Evolutionary conservation across 164 flowering plant genomes (phyloP).

Genomic region (Malania oleifera): DNA sequence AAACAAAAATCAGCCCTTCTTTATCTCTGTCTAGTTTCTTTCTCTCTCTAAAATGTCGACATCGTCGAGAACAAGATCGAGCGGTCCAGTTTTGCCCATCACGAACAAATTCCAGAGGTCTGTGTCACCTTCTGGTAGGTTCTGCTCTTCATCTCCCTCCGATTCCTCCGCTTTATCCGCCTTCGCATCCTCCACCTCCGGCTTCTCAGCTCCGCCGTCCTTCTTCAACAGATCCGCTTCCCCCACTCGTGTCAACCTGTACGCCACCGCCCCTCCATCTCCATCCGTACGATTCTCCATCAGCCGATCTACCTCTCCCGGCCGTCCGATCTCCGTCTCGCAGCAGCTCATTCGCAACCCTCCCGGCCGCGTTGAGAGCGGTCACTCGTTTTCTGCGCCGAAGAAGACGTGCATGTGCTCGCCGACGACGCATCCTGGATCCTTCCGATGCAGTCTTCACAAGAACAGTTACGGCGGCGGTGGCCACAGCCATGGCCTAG

Average conservation of each 20-base stretch:
- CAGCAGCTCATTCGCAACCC: neutral
- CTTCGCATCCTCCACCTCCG: neutral
- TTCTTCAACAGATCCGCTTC: neutral
- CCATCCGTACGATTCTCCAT: constrained; percentile 3
- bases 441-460: constrained; percentile 10
- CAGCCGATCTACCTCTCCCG: constrained; percentile 4
- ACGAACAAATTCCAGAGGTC: neutral
- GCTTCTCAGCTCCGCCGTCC: neutral
- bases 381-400: neutral
- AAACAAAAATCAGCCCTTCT: neutral
- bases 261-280: neutral
- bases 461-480: neutral
- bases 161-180: neutral
- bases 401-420: constrained; percentile 9
- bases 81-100: constrained; percentile 4
- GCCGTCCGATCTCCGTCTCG: constrained; percentile 4
- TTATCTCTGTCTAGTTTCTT: neutral
- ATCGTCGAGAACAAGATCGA: neutral
- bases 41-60: neutral
- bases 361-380: neutral
- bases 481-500: neutral
- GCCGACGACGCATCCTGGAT: constrained; percentile 8
- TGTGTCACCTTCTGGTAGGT: neutral
- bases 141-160: neutral
- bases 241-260: constrained; percentile 1